Conservation (phyloP, 345 rosid species). For the Noccaea bulbosa region DNA sequence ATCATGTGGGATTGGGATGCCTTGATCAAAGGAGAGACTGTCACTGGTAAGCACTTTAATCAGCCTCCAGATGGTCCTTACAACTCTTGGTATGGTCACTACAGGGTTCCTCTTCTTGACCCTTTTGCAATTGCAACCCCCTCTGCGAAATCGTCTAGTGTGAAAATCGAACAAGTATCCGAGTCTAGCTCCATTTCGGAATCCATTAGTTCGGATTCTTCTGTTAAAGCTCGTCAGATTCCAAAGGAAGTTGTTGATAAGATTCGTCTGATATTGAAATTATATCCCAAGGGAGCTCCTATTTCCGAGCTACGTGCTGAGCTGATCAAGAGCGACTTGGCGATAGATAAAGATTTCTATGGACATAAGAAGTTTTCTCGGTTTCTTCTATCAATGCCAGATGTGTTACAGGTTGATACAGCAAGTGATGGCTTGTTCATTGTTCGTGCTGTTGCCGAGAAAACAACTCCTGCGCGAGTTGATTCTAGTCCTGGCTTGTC, state of each 20-base stretch:
- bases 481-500: conserved; percentile 35
- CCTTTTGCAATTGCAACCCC: conserved; percentile 51
- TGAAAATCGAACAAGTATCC: conserved; percentile 40
- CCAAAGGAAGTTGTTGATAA: conserved; percentile 57
- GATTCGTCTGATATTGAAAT: conserved; percentile 54
- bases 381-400: conserved; percentile 73
- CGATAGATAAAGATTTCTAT: conserved; percentile 62
- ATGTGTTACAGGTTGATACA: conserved; percentile 50
- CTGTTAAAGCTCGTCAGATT: conserved; percentile 42
- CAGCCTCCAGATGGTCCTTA: conserved; percentile 97
- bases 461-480: conserved; percentile 28
- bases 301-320: conserved; percentile 59
- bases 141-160: conserved; percentile 38
- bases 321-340: conserved; percentile 49
- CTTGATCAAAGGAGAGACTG: conserved; percentile 61
- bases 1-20: conserved; percentile 91
- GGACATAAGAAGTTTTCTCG: conserved; percentile 69
- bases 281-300: conserved; percentile 58
- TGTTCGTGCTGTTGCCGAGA: conserved; percentile 38
- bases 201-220: neutral
- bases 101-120: conserved; percentile 66
- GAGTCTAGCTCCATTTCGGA: conserved; percentile 42
- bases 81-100: conserved; percentile 96
- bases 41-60: conserved; percentile 68
- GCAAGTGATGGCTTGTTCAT: conserved; percentile 50